Base-by-base conservation (phyloP, 2,329 filamentous ascomycete genomes). In the Alternaria postmessia region DNA sequence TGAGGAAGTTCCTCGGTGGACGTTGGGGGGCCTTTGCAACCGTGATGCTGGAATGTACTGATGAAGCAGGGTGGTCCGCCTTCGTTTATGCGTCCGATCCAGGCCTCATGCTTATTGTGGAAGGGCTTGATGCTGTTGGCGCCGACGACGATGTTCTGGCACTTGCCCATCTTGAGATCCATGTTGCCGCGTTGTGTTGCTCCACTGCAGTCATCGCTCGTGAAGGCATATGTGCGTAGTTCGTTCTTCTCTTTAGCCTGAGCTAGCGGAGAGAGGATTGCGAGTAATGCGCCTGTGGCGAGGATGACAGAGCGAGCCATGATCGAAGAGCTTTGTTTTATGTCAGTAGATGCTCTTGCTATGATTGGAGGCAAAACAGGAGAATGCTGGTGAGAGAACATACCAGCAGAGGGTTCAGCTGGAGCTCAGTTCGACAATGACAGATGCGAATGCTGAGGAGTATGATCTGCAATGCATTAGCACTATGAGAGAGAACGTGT, bases 81-180 rank as follows among this genome's bases (percentile, higher is more conserved):
- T 0, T 49, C 34, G 53, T 70, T 70, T 47, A 66, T 66, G 54
- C 9, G 63, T 28, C 20, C 39, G 22, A 71, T 30, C 57, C 57
- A 60, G 0, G 26, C 12, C 28, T 34, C 34, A 14, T 32, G 14
- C n/a, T 46, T 67, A 28, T 54, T 26, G 20, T 65, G 64, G 18
- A 61, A 26, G 28, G 70, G 62, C 38, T 41, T 57, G 53, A 74
- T 54, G 63, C 70, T 65, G 38, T 26, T 49, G 32, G 67, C 54
- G n/a, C 61, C 61, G 8, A 38, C n/a, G 7, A 47, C 26, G 16
- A 73, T 41, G 11, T 60, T 42, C n/a, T 55, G 47, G 53, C 74
- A 76, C 6, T 67, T 16, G 28, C 56, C 57, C n/a, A 41, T 39
- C 20, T 64, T 60, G 48, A 73, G n/a, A 44, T 74, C 69, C 47